Evolutionary conservation across 306 rosid genomes (phyloP).

Genomic region (Parietaria judaica): DNA sequence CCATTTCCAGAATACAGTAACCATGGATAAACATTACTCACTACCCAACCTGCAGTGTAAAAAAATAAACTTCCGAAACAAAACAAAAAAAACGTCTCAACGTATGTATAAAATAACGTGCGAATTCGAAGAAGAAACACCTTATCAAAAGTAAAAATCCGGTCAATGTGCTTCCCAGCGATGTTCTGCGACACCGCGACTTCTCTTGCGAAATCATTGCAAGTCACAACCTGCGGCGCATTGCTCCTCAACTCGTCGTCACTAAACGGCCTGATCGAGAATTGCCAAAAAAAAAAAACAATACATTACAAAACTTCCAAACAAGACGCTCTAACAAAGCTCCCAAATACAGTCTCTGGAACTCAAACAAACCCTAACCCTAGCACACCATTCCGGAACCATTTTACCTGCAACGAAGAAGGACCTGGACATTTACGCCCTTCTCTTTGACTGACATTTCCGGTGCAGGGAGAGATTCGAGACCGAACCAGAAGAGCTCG

Average conservation of each 20-base stretch:
- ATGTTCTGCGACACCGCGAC: slow-evolving; percentile 83
- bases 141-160: slow-evolving; percentile 91
- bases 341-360: background rate
- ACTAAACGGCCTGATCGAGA: slow-evolving; percentile 58
- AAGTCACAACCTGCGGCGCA: slow-evolving; percentile 81
- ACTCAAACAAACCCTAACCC: slow-evolving; percentile 5
- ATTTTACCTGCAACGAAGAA: slow-evolving; percentile 85
- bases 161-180: slow-evolving; percentile 82
- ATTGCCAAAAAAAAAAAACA: background rate
- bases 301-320: background rate
- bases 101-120: background rate
- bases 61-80: background rate
- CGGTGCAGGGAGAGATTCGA: slow-evolving; percentile 15
- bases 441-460: slow-evolving; percentile 89
- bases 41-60: background rate
- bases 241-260: slow-evolving; percentile 84
- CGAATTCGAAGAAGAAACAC: slow-evolving; percentile 17
- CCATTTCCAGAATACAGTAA: background rate
- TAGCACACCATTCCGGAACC: background rate
- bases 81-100: background rate
- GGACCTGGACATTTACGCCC: slow-evolving; percentile 94
- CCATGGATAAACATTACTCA: no score
- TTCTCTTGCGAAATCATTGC: slow-evolving; percentile 70
- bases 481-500: background rate
- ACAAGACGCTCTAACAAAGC: background rate